A percentile compares a stretch with the other conserved stretches of the same genome.
These are phyloP conservation scores for Podaxis sp. DNA, from an alignment of 768 basidiomycete species.

Conservation along the genomic window DNA sequence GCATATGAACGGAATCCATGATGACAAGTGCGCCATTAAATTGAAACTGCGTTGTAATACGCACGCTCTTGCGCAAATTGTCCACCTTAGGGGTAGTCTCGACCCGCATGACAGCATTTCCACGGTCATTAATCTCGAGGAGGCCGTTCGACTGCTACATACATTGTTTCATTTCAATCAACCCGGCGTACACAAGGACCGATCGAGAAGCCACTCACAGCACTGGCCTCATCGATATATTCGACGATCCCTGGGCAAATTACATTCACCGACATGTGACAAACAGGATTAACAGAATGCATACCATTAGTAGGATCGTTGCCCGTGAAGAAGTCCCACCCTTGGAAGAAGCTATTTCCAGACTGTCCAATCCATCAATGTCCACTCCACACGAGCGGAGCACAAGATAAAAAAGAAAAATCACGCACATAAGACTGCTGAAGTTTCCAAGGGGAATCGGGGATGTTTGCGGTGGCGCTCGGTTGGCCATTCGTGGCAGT, in stretches of 20 bases:
- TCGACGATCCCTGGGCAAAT: conserved; percentile 44
- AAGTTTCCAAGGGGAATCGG: conserved; percentile 59
- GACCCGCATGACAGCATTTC: conserved; percentile 85
- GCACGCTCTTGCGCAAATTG: conserved; percentile 71
- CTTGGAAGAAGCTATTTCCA: conserved; percentile 77
- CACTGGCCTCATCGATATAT: conserved; percentile 63
- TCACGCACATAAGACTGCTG: conserved; percentile 55
- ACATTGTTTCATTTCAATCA: not conserved
- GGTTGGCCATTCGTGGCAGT: conserved; percentile 22
- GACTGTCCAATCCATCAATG: conserved; percentile 33
- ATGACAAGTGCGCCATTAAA: conserved; percentile 73
- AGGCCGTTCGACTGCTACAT: conserved; percentile 56
- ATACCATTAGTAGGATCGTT: conserved; percentile 77
- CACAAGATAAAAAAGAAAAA: not conserved
- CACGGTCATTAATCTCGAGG: conserved; percentile 61
- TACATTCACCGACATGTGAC: not conserved
- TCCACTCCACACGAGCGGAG: not conserved
- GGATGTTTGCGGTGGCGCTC: conserved; percentile 20
- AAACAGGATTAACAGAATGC: conserved; percentile 17
- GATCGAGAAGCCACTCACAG: conserved; percentile 40
- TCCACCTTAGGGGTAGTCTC: conserved; percentile 78
- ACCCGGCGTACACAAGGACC: not conserved
- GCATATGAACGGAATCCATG: conserved; percentile 88
- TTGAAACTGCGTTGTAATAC: conserved; percentile 63
- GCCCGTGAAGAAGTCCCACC: conserved; percentile 70